Conservation (phyloP, 2,329 filamentous ascomycete genomes). For the Achaetomium macrosporum region DNA sequence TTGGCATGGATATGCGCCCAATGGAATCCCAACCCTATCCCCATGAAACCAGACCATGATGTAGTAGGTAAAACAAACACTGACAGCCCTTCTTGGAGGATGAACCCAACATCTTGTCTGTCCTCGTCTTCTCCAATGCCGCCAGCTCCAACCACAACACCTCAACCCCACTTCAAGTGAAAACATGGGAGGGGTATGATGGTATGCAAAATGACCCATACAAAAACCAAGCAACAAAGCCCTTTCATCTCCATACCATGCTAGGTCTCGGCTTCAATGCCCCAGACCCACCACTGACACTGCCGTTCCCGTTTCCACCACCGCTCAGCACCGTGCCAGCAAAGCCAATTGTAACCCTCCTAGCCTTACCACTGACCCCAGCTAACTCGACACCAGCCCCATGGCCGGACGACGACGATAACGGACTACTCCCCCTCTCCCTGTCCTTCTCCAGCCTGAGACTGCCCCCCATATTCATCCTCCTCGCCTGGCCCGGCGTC, state of each 20-base stretch:
- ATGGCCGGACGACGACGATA: conserved; percentile 3
- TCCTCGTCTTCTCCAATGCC: neutral
- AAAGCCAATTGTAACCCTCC: conserved; percentile 41
- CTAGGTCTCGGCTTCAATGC: conserved; percentile 10
- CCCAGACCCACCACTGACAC: neutral
- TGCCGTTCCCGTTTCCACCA: conserved; percentile 2
- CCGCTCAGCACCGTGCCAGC: conserved; percentile 25
- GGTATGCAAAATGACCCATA: conserved; percentile 1
- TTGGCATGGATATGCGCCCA: neutral
- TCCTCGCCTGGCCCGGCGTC: conserved; percentile 50
- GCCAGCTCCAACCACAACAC: conserved; percentile 2
- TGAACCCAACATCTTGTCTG: neutral
- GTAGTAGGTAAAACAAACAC: neutral
- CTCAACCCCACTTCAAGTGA: neutral
- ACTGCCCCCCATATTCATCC: conserved; percentile 50
- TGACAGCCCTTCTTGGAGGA: neutral
- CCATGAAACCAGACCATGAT: conserved; percentile 11
- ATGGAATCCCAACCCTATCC: neutral
- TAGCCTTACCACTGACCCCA: conserved; percentile 27
- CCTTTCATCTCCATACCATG: conserved; percentile 19
- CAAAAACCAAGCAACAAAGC: neutral
- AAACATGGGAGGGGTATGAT: neutral
- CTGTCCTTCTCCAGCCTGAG: conserved; percentile 26
- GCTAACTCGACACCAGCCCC: neutral
- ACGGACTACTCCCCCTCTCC: conserved; percentile 3